Evolutionary conservation across 2,329 filamentous ascomycete genomes (phyloP).

Genomic region (Scedosporium boydii): DNA sequence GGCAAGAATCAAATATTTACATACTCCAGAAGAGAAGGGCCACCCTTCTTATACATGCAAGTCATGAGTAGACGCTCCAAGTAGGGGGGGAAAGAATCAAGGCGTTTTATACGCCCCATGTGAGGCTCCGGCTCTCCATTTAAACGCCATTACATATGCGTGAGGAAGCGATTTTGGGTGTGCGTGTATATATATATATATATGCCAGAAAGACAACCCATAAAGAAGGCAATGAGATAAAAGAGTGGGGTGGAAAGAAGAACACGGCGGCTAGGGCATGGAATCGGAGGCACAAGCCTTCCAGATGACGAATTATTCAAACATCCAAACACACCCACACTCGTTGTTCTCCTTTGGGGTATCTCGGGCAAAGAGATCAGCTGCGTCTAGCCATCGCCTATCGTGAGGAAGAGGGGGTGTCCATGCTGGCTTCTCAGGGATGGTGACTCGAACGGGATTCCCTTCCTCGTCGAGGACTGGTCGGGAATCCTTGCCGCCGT

Average conservation of each 20-base stretch:
- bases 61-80: neutral
- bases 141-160: neutral
- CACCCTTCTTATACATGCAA: neutral
- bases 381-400: conserved; percentile 12
- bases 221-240: neutral
- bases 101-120: neutral
- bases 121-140: neutral
- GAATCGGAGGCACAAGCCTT: neutral
- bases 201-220: neutral
- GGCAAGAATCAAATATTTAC: neutral
- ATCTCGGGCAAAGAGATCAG: conserved; percentile 4
- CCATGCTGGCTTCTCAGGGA: conserved; percentile 26
- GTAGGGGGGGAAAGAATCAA: too few relatives aligned
- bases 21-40: neutral
- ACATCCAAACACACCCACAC: conserved; percentile 7
- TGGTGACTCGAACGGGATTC: conserved; percentile 30
- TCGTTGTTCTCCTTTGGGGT: conserved; percentile 5
- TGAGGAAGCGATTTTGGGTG: neutral
- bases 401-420: neutral
- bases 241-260: neutral
- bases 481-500: conserved; percentile 24
- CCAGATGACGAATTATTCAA: neutral
- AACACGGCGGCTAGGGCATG: neutral
- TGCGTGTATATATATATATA: neutral
- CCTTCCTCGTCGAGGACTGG: conserved; percentile 27